These are phyloP conservation scores for Colletotrichum sp. DNA, from an alignment of 2,329 filamentous ascomycete species.

Conservation along the genomic window DNA sequence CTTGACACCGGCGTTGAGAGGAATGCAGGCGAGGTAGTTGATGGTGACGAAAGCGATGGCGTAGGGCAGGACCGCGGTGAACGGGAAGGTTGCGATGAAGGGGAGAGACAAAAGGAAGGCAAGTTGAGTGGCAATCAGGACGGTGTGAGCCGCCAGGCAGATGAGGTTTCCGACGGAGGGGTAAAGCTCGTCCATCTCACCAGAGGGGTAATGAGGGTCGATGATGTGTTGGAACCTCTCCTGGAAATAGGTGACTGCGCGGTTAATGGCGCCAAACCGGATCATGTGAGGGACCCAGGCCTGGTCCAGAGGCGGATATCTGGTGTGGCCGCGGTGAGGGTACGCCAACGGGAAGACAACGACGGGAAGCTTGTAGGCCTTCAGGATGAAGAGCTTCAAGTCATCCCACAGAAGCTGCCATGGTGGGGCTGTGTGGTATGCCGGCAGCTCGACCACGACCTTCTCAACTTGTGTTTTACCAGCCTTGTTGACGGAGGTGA, in stretches of 20 bases:
- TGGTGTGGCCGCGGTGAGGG: not conserved
- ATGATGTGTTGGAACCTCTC: not conserved
- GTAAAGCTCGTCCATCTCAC: constrained; percentile 9
- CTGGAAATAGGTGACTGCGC: not conserved
- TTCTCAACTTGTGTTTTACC: not conserved
- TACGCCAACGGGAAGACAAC: not conserved
- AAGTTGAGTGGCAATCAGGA: not conserved
- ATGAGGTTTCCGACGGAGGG: not conserved
- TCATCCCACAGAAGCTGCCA: not conserved
- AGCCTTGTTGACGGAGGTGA: not conserved
- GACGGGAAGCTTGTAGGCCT: not conserved
- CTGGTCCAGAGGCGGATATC: not conserved
- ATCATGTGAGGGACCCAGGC: not conserved
- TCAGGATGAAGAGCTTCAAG: not conserved
- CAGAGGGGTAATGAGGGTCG: not conserved
- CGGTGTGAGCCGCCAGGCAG: not conserved
- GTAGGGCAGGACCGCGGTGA: not conserved
- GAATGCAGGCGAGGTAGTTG: not conserved
- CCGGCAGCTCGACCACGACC: not conserved
- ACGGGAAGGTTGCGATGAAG: not conserved
- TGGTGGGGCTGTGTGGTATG: not conserved
- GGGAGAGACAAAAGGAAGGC: not conserved
- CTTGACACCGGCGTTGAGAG: not conserved
- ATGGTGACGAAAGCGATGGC: not conserved
- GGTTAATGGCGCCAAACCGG: not conserved